phyloP scores from a whole-genome alignment of 371 early-diverging fungal species.

The Syncephalastrum contaminatum region DNA sequence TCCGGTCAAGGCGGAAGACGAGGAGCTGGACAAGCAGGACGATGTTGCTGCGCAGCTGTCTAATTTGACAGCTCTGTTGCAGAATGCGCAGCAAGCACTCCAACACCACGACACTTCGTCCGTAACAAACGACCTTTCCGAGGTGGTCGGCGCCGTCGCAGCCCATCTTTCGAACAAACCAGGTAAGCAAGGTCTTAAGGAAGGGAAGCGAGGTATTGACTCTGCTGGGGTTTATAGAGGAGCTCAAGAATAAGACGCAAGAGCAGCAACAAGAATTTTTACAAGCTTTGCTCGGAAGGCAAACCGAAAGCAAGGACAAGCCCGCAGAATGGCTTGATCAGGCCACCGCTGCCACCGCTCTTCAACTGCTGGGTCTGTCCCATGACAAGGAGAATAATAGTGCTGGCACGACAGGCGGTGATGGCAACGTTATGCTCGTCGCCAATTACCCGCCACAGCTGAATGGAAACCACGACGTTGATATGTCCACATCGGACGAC shows the following conservation, averaged over 20 bases:
- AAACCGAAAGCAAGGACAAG: constrained; percentile 10
- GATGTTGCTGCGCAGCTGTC: constrained; percentile 8
- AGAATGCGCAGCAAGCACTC: constrained; percentile 11
- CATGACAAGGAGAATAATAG: constrained; percentile 7
- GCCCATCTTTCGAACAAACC: constrained; percentile 36
- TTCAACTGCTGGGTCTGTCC: constrained; percentile 24
- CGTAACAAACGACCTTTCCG: constrained; percentile 29
- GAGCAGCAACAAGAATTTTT: constrained; percentile 10
- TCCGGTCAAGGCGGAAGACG: neutral
- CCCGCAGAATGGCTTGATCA: constrained; percentile 24
- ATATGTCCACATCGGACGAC: too few species aligned
- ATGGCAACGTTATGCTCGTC: constrained; percentile 25
- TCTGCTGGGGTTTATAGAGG: neutral
- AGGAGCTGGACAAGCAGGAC: constrained; percentile 6
- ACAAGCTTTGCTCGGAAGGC: neutral
- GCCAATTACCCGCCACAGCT: constrained; percentile 28
- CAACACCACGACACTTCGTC: constrained; percentile 19
- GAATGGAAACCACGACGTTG: constrained; percentile 23
- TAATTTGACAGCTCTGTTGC: constrained; percentile 15
- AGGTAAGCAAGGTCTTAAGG: constrained; percentile 16
- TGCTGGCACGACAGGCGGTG: constrained; percentile 2
- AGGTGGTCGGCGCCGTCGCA: constrained; percentile 38
- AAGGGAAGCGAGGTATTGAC: neutral
- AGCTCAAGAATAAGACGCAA: constrained; percentile 4
- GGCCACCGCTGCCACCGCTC: constrained; percentile 27